Evolutionary conservation across 352 stramenopile genomes (phyloP).

Genomic region (Globisporangium lucens): DNA sequence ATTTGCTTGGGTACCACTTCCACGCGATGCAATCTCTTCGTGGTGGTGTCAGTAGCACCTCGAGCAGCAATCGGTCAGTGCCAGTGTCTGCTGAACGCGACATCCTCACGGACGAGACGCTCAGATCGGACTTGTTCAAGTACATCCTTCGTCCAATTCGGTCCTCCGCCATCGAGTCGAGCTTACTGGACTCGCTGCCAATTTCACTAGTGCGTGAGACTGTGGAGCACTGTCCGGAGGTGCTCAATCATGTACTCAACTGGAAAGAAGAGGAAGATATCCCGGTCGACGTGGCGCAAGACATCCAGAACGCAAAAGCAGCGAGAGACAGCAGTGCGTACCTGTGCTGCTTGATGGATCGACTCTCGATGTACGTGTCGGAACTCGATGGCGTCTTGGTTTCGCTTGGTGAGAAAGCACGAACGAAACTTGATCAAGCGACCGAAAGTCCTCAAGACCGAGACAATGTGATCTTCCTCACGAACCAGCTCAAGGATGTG

Average conservation of each 20-base stretch:
- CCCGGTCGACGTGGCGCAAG: constrained; percentile 37
- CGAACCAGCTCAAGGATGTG: constrained; percentile 59
- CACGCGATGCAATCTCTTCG: constrained; percentile 26
- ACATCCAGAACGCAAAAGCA: constrained; percentile 24
- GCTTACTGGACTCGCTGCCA: constrained; percentile 64
- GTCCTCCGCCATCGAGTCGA: constrained; percentile 78
- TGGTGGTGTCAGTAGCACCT: constrained; percentile 7
- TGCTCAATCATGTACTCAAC: constrained; percentile 73
- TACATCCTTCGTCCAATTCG: constrained; percentile 74
- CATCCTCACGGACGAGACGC: constrained; percentile 38
- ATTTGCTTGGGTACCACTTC: constrained; percentile 61
- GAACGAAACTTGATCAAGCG: constrained; percentile 17
- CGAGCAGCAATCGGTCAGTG: background rate
- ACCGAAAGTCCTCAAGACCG: background rate
- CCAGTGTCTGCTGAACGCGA: constrained; percentile 14
- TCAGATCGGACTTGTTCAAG: constrained; percentile 72
- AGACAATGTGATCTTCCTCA: constrained; percentile 31
- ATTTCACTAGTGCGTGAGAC: constrained; percentile 76
- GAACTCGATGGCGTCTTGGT: constrained; percentile 27
- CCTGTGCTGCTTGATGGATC: constrained; percentile 25
- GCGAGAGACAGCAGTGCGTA: constrained; percentile 25
- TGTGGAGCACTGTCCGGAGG: constrained; percentile 71
- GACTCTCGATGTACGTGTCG: constrained; percentile 23
- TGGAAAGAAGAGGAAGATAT: constrained; percentile 73
- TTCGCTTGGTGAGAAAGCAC: constrained; percentile 20